A percentile compares a stretch with the other conserved stretches of the same genome.
phyloP scores from a whole-genome alignment of 2,329 filamentous ascomycete species.

The Ophiostoma sp. region DNA sequence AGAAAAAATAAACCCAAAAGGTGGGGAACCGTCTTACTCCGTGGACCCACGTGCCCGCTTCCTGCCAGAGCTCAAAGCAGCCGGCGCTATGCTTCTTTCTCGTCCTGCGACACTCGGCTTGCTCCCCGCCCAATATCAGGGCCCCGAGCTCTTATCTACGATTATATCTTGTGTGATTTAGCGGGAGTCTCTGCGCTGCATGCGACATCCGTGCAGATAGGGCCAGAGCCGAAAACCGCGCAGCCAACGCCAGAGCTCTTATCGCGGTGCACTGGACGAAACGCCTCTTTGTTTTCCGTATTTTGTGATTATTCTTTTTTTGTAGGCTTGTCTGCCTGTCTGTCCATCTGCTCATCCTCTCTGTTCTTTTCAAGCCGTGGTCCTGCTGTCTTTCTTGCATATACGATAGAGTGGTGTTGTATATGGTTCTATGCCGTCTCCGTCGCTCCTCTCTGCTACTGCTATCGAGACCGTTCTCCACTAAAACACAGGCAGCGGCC shows the following conservation, averaged over 20 bases:
- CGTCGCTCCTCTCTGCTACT: not conserved
- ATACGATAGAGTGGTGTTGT: not conserved
- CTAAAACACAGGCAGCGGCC: not conserved
- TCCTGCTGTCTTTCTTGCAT: not conserved
- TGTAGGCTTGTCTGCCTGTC: not conserved
- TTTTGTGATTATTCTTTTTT: not conserved
- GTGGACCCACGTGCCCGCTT: not conserved
- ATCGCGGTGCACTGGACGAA: not conserved
- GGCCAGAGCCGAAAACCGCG: not conserved
- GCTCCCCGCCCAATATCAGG: not conserved
- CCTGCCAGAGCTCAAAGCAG: not conserved
- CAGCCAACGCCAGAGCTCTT: not conserved
- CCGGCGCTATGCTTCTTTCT: not conserved
- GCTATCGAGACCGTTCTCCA: not conserved
- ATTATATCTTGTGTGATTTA: not conserved
- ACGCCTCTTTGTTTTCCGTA: not conserved
- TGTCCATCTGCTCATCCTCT: too few species aligned
- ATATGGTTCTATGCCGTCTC: too few species aligned
- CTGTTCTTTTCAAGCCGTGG: not conserved
- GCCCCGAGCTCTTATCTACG: not conserved
- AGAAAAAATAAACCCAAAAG: not conserved
- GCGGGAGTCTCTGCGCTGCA: not conserved
- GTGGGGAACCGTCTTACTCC: not conserved
- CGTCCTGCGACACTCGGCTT: not conserved
- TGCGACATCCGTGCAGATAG: constrained; percentile 2